Evolutionary conservation across 768 basidiomycete species (phyloP).

Genomic region (Boletus fagicola): DNA sequence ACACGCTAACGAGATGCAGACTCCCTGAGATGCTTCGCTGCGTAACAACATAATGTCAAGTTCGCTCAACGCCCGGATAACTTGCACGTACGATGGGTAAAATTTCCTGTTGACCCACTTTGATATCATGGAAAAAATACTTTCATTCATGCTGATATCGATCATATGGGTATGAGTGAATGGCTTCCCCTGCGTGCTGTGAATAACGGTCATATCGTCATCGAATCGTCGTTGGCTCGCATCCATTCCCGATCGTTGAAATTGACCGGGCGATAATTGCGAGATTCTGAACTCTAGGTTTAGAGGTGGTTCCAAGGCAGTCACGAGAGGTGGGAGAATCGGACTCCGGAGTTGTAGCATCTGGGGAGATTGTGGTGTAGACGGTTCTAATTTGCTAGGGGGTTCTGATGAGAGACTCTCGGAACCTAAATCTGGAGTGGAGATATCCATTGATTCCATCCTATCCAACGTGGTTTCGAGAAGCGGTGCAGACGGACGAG

Average conservation of each 20-base stretch:
- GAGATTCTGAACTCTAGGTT: conserved; percentile 18
- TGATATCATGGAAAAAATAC: conserved; percentile 26
- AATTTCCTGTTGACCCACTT: conserved; percentile 39
- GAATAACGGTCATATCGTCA: conserved; percentile 21
- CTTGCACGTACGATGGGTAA: conserved; percentile 31
- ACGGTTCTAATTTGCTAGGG: not conserved
- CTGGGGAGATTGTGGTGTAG: not conserved
- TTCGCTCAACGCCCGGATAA: not conserved
- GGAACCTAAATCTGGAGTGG: not conserved
- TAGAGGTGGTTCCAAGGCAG: conserved; percentile 14
- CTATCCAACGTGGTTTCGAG: not conserved
- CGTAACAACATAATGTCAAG: not conserved
- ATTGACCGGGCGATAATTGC: not conserved
- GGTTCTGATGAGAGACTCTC: not conserved
- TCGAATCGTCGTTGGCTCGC: conserved; percentile 10
- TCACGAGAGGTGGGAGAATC: conserved; percentile 13
- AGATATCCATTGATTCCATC: conserved; percentile 1
- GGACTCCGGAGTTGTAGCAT: not conserved
- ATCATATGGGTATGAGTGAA: conserved; percentile 20
- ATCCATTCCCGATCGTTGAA: not conserved
- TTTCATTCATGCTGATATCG: conserved; percentile 32
- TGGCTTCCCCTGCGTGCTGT: conserved; percentile 18
- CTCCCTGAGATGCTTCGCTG: conserved; percentile 36
- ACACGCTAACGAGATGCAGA: conserved; percentile 48
- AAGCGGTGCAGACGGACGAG: not conserved